Evolutionary conservation across 371 early-diverging fungal species (phyloP), one percentile per base, ranked within the genome.

Genomic region (Haplosporangium sp.): DNA sequence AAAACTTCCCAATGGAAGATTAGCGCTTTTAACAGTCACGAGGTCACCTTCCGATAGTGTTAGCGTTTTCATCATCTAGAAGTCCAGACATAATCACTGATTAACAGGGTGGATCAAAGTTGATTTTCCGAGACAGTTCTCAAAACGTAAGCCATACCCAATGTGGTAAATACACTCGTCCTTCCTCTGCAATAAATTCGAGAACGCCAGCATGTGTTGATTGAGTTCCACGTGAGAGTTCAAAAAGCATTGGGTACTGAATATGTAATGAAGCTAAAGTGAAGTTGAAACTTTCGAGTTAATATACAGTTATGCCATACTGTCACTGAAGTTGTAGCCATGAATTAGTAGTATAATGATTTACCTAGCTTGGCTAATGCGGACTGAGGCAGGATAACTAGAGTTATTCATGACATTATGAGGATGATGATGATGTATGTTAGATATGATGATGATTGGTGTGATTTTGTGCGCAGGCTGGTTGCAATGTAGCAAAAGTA

Each of bases 141-240:
- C 37, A 8, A 44, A 37, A 47, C 11, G 13, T 13, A 13, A 20
- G 4, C 15, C 82, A 48, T 86, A 95, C 95, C 99, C 99, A 99
- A 59, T 94, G 93, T 38, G 99, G 99, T 44, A 99, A 83, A 77
- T 97, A 97, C 5, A 94, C 94, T 38, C 96, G 88, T 27, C 98
- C 99, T 85, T 98, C 98, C 76, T 98, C 97, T 34, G 98, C 99
- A 42, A 95, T 97, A 83, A 99, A 99, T 85, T 99, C 99, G 7
- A 99, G 91, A 2, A 99, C 99, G 77, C 99, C 99, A 35, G 97
- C 97, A 82, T 99, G 96, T 11, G 99, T 96, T 56, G 88, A 84
- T 52, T 85, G 79, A 15, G 84, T 19, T 74, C 74, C 60, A 83
- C 88, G 82, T 89, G 94, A 37, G 45, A 99, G 84, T 68, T 90